Percentiles rank a stretch among this genome's conserved stretches.
These are phyloP conservation scores for Magnusiomyces fungicola DNA, from an alignment of 1,139 yeast genomes.

Conservation along the genomic window DNA sequence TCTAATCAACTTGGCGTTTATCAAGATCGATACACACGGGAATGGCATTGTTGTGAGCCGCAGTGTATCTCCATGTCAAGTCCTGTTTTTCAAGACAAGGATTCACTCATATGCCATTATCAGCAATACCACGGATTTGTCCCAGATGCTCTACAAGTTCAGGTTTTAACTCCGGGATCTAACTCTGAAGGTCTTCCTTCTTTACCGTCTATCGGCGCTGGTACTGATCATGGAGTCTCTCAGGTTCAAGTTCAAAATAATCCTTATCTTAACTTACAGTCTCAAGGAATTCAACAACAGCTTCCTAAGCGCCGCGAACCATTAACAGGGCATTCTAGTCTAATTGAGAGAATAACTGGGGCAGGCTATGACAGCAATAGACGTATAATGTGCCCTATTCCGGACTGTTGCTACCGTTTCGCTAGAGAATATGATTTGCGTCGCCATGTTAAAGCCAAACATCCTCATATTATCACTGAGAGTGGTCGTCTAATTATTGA, in stretches of 20 bases:
- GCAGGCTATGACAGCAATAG: conserved; percentile 29
- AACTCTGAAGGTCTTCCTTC: conserved; percentile 14
- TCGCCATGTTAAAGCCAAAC: conserved; percentile 32
- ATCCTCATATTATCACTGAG: conserved; percentile 17
- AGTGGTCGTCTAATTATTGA: conserved; percentile 8
- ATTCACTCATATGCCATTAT: conserved; percentile 41
- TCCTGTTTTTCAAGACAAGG: conserved; percentile 32
- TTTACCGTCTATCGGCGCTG: conserved; percentile 12
- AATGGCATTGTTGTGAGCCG: conserved; percentile 17
- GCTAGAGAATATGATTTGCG: conserved; percentile 35
- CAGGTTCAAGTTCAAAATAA: conserved; percentile 3
- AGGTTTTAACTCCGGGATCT: conserved; percentile 16
- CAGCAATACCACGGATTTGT: conserved; percentile 32
- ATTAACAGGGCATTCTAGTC: conserved; percentile 16
- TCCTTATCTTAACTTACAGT: neutral
- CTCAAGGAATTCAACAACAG: conserved; percentile 9
- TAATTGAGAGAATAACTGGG: conserved; percentile 35
- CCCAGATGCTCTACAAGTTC: conserved; percentile 21
- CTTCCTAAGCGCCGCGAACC: conserved; percentile 11
- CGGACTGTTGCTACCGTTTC: conserved; percentile 33
- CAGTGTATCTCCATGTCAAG: conserved; percentile 37
- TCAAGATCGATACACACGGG: conserved; percentile 8
- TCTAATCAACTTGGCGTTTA: neutral
- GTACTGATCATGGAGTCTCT: conserved; percentile 2
- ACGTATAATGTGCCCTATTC: conserved; percentile 29